Base-by-base conservation (phyloP, 225 moss, liverwort and hornwort genomes). In the Antitrichia curtipendula region DNA sequence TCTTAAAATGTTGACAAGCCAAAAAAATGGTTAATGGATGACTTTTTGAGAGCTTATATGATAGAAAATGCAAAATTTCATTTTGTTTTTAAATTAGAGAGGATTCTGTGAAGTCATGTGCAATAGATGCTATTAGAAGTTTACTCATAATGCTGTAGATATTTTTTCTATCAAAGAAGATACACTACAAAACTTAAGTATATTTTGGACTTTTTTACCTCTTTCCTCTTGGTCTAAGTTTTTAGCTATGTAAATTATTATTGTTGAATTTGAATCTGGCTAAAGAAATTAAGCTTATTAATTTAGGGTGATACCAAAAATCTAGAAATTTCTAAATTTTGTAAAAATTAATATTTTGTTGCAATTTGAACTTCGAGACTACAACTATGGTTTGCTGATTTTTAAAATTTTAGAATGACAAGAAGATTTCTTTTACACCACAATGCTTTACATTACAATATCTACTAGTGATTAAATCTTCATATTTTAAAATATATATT, bases 391-490 rank as follows among this genome's bases (percentile, higher is more conserved):
- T 40, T 1, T 40, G 1, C 0, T 40, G 8, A 14, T 69, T 24
- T 40, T 24, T 3, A n/a, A 4, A 40, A 9, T 71, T 28, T 10
- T 10, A 45, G 3, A 28, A 28, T 10, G 10, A 10, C 17, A 45
- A 0, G 1, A 0, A 3, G 5, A 41, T 27, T 43, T 9, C 6
- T 45, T 17, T 72, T 72, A 16, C 3, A 9, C 6, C 3, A 28
- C 28, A 71, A 43, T 28, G 10, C 0, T 45, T 2, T 45, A 45
- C 3, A 28, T 10, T 45, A 10, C 6, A 72, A 17, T 29, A 6
- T 29, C 45, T 0, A 27, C 0, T 0, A 10, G 0, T 28, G 4
- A 2, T 15, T 3, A 6, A 28, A 72, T 17, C 4, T 16, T 16
- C 1, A 71, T 0, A 7, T 27, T 71, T 71, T 4, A 16, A 43